Evolutionary conservation across 176 grass and related monocot species (phyloP), one percentile per base, ranked within the genome.

Genomic region (Aegilops sharonensis): DNA sequence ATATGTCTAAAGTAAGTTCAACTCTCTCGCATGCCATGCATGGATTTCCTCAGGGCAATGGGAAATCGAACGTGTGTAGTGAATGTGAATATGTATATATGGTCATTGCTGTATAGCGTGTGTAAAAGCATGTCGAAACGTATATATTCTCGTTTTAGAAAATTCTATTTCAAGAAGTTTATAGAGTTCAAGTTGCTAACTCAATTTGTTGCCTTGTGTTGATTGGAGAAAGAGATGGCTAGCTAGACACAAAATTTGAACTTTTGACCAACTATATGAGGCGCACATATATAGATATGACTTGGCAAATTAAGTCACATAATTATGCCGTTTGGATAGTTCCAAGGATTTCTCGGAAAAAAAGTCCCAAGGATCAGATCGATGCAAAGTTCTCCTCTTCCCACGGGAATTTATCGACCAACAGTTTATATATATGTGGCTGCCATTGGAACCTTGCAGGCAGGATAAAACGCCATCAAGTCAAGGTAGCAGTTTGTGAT

Each of bases 401-500:
- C 3, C 6, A 29, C 1, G 36, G 20, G 13, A 75, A 29, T 48
- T 17, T 75, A 86, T 31, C 8, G 2, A 17, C 3, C 21, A 72
- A 60, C 11, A 31, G 54, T 79, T 87, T 3, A 24, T 86, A 47
- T 47, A 47, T 50, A 29, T 87, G 92, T 87, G 92, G 87, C 52
- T 66, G 78, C n/a, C 11, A 82, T 79, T 34, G 85, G 72, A 82
- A 64, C 57, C 84, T 91, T 89, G 81, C 66, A 62, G 18, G 81
- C 48, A 62, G n/a, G 67, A 76, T 75, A 23, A 64, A 85, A 80
- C 81, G 32, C 24, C 39, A 57, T 31, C 32, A 85, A 83, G 65
- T 91, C 89, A 91, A 94, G 37, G 87, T 52, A 85, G 87, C 57
- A 84, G 86, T 87, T 90, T 88, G 60, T 60, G 25, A 85, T 86